Evolutionary conservation across 768 basidiomycete genomes (phyloP).

Genomic region (Leucocoprinus leucothites): DNA sequence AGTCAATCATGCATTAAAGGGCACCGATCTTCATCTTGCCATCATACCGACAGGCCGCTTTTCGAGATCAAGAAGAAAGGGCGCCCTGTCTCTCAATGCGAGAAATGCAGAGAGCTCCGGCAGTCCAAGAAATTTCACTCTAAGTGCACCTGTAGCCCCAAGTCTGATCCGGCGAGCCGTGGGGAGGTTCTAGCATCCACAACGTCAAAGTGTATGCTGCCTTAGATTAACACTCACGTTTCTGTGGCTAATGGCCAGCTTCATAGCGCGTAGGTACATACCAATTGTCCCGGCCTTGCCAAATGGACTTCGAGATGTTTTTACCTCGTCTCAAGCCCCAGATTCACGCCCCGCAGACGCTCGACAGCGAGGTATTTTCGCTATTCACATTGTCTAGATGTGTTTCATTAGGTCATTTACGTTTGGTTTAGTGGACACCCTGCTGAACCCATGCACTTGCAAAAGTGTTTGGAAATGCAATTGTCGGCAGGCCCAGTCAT

Average conservation of each 20-base stretch:
- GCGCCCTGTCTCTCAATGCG: slow-evolving; percentile 87
- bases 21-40: slow-evolving; percentile 86
- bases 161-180: slow-evolving; percentile 28
- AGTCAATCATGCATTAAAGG: slow-evolving; percentile 95
- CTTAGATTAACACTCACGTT: slow-evolving; percentile 6
- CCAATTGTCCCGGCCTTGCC: slow-evolving; percentile 71
- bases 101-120: slow-evolving; percentile 77
- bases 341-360: slow-evolving; percentile 33
- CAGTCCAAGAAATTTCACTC: slow-evolving; percentile 80
- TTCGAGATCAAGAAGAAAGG: slow-evolving; percentile 95
- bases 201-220: slow-evolving; percentile 36
- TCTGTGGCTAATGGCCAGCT: not conserved
- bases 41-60: slow-evolving; percentile 84
- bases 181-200: slow-evolving; percentile 31
- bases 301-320: slow-evolving; percentile 65
- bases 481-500: slow-evolving; percentile 30
- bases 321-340: slow-evolving; percentile 26
- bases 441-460: slow-evolving; percentile 67
- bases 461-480: slow-evolving; percentile 51
- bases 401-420: slow-evolving; percentile 6
- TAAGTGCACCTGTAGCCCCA: slow-evolving; percentile 69
- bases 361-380: slow-evolving; percentile 45
- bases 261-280: slow-evolving; percentile 60
- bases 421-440: slow-evolving; percentile 45
- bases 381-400: not conserved